Evolutionary conservation across 164 flowering plant genomes (phyloP).

Genomic region (Euptelea pleiosperma): DNA sequence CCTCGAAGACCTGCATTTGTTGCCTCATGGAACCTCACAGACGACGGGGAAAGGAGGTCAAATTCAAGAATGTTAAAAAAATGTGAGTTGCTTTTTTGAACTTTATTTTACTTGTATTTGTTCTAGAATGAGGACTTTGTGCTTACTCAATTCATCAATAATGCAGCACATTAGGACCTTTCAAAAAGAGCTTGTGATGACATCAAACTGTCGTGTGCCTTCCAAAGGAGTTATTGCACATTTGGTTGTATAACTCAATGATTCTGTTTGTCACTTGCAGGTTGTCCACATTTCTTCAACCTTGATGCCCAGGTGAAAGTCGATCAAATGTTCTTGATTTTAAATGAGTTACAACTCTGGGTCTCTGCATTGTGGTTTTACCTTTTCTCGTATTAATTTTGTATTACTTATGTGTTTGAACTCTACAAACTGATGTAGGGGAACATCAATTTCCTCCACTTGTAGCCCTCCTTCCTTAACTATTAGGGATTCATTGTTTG

Average conservation of each 20-base stretch:
- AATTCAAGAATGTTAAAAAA: constrained; percentile 52
- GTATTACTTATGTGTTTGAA: neutral
- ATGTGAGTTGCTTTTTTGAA: neutral
- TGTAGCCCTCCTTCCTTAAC: constrained; percentile 53
- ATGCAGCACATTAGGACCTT: constrained; percentile 64
- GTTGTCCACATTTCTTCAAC: constrained; percentile 79
- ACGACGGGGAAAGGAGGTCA: constrained; percentile 41
- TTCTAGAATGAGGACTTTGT: neutral
- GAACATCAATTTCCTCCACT: constrained; percentile 69
- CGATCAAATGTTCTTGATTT: neutral
- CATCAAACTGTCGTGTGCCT: constrained; percentile 64
- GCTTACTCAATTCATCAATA: neutral
- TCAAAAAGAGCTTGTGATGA: constrained; percentile 84
- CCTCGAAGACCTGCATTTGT: constrained; percentile 47
- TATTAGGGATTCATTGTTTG: constrained; percentile 30
- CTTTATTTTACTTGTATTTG: neutral
- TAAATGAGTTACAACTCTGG: neutral
- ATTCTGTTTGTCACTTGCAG: constrained; percentile 38
- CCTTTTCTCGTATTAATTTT: neutral
- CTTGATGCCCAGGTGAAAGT: constrained; percentile 87
- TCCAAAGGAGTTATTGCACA: constrained; percentile 57
- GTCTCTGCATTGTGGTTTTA: neutral
- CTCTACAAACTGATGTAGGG: constrained; percentile 39
- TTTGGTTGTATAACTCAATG: too few relatives aligned
- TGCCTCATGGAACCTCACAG: constrained; percentile 31